A percentile compares a stretch with the other conserved stretches of the same genome.
phyloP scores from a whole-genome alignment of 768 basidiomycete species.

The Kwoniella sp. region DNA sequence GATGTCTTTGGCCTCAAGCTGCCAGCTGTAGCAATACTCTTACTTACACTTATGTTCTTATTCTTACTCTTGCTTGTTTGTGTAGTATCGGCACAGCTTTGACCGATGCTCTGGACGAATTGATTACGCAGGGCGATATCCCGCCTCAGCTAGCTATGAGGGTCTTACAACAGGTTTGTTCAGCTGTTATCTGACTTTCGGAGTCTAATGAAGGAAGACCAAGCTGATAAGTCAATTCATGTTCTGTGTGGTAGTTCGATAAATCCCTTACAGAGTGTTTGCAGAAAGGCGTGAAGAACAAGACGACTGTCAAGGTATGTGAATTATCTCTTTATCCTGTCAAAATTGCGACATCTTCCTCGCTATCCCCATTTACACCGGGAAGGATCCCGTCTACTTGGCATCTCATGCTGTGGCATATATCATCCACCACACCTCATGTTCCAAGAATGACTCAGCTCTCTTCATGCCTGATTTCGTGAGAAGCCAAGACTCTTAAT shows the following conservation, averaged over 20 bases:
- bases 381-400: too few species aligned
- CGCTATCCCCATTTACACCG: too few species aligned
- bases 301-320: constrained; percentile 83
- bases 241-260: constrained; percentile 66
- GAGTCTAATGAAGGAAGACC: neutral
- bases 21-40: neutral
- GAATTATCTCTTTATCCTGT: neutral
- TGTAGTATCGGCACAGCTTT: constrained; percentile 92
- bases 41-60: too few species aligned
- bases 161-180: constrained; percentile 84
- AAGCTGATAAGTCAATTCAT: neutral
- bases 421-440: too few species aligned
- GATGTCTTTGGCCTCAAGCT: too few species aligned
- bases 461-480: too few species aligned
- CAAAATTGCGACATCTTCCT: too few species aligned
- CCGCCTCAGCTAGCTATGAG: constrained; percentile 99
- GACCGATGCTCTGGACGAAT: constrained; percentile 96
- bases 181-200: neutral
- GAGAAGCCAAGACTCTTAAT: too few species aligned
- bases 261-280: constrained; percentile 91
- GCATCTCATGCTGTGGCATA: too few species aligned
- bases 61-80: too few species aligned
- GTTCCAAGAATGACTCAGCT: too few species aligned
- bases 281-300: constrained; percentile 89
- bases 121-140: constrained; percentile 94